Evolutionary conservation across 345 rosid species (phyloP).

Genomic region (Eucalyptus tenuipes): DNA sequence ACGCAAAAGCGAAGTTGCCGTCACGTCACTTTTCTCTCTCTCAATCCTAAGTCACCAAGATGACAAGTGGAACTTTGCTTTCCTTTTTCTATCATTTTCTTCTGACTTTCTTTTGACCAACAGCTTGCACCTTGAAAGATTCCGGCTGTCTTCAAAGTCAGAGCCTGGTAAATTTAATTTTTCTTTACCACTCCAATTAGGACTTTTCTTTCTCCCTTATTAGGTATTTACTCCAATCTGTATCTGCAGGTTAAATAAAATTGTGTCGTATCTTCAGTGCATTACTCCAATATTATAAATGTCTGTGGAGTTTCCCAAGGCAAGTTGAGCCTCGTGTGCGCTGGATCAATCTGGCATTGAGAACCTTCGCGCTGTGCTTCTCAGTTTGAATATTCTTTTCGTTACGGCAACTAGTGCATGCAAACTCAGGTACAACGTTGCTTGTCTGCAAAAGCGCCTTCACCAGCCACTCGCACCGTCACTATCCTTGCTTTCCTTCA

Average conservation of each 20-base stretch:
- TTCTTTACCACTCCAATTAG: not conserved
- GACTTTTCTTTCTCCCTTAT: not conserved
- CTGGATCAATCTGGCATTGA: not conserved
- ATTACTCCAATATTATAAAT: not conserved
- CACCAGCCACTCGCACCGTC: not conserved
- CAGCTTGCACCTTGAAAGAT: not conserved
- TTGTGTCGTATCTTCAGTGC: not conserved
- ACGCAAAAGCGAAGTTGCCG: not conserved
- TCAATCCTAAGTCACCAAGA: not conserved
- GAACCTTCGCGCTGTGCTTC: not conserved
- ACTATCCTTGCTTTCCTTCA: not conserved
- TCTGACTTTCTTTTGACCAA: not conserved
- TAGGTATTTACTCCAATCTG: not conserved
- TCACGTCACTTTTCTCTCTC: not conserved
- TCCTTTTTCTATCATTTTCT: not conserved
- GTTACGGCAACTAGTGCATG: not conserved
- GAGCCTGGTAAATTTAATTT: not conserved
- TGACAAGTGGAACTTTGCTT: not conserved
- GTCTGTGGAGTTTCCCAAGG: not conserved
- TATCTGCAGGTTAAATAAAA: rapidly evolving
- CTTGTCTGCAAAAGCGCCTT: not conserved
- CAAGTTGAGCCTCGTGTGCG: not conserved
- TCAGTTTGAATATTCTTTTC: not conserved
- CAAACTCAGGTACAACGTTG: not conserved
- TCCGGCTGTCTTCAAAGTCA: not conserved